Evolutionary conservation across 768 basidiomycete genomes (phyloP).

Genomic region (Phylloporus sp.): DNA sequence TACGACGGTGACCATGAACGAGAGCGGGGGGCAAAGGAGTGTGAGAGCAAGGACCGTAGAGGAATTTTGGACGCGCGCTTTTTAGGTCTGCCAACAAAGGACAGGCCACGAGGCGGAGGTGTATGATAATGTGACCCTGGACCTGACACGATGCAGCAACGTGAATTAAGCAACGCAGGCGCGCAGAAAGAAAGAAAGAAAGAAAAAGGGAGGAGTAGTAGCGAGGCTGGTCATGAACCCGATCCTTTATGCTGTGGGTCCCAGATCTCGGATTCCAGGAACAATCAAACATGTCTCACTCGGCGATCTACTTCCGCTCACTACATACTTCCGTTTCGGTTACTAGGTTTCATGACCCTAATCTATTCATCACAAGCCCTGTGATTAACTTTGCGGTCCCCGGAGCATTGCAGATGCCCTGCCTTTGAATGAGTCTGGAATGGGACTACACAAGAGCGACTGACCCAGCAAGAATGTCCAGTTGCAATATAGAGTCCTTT

Average conservation of each 20-base stretch:
- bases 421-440: conserved; percentile 4
- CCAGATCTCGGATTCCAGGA: conserved; percentile 14
- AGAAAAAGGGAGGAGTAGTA: not conserved
- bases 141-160: conserved; percentile 4
- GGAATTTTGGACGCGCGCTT: conserved; percentile 5
- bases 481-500: conserved; percentile 66
- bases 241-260: not conserved
- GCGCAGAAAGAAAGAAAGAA: not conserved
- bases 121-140: conserved; percentile 4
- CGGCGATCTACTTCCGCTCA: conserved; percentile 19
- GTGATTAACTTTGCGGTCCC: conserved; percentile 73
- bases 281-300: not conserved
- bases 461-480: conserved; percentile 78
- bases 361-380: conserved; percentile 63
- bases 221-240: no score
- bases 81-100: conserved; percentile 11
- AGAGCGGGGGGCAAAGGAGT: conserved; percentile 5
- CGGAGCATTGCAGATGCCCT: conserved; percentile 81
- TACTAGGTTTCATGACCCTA: conserved; percentile 30
- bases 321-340: conserved; percentile 11
- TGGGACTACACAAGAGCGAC: conserved; percentile 19
- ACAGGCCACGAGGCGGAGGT: conserved; percentile 15
- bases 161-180: conserved; percentile 6
- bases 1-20: conserved; percentile 18
- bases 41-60: conserved; percentile 5